phyloP scores from a whole-genome alignment of 257 asterid species.

The Nicotiana attenuata region DNA sequence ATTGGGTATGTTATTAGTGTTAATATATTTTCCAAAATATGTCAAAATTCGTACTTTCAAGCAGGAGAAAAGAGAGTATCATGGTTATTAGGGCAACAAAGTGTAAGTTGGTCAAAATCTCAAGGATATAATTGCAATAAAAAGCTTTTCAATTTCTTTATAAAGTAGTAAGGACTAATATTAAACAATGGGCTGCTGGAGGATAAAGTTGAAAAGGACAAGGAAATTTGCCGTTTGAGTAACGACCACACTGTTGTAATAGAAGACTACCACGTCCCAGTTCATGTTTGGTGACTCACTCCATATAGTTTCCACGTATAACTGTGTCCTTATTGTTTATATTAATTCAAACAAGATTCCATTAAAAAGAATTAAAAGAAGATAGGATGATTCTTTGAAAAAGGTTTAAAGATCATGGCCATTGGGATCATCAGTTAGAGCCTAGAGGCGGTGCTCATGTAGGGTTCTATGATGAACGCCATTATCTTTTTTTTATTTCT shows the following conservation, averaged over 20 bases:
- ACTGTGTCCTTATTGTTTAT: not conserved
- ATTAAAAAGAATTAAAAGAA: not conserved
- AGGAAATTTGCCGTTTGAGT: slow-evolving; percentile 22
- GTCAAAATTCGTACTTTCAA: too few species aligned
- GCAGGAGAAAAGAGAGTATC: too few species aligned
- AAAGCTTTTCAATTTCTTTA: not conserved
- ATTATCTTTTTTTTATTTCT: too few species aligned
- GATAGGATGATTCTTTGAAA: not conserved
- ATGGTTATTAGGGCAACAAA: too few species aligned
- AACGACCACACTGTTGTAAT: slow-evolving; percentile 9
- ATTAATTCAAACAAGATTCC: not conserved
- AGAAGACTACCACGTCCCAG: slow-evolving; percentile 35
- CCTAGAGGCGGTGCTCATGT: not conserved
- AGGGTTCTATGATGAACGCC: not conserved
- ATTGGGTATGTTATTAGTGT: too few species aligned
- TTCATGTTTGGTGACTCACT: slow-evolving; percentile 29
- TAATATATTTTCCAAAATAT: too few species aligned
- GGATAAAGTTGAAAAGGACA: slow-evolving; percentile 24
- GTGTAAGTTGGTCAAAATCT: too few species aligned
- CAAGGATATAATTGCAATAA: not conserved
- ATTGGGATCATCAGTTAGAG: not conserved
- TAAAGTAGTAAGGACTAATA: too few species aligned
- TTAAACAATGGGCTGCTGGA: slow-evolving; percentile 18
- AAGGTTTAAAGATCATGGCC: not conserved
- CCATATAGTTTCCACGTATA: slow-evolving; percentile 38